Conservation (phyloP, 768 basidiomycete genomes). For the Boletus subcaerulescens region DNA sequence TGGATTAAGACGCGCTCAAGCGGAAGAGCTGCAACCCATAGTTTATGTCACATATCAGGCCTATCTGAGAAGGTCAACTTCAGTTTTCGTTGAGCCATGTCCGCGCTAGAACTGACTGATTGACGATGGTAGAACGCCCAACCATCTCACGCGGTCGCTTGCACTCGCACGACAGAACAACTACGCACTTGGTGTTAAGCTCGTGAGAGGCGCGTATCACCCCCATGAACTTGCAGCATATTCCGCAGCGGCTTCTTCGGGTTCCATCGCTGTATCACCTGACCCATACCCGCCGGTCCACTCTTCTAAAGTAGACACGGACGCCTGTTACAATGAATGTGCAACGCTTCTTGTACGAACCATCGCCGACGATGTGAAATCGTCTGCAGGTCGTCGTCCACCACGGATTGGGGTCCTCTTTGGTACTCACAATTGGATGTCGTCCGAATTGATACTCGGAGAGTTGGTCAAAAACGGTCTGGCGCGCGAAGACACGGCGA, state of each 20-base stretch:
- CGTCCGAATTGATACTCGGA: slow-evolving; percentile 57
- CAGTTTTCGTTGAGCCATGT: neutral
- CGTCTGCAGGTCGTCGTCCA: slow-evolving; percentile 7
- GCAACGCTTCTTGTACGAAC: slow-evolving; percentile 52
- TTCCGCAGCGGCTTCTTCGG: slow-evolving; percentile 19
- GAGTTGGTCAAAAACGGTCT: slow-evolving; percentile 58
- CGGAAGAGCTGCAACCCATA: slow-evolving; percentile 56
- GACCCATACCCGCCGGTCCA: slow-evolving; percentile 67
- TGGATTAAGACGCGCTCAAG: neutral
- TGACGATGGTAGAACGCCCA: slow-evolving; percentile 49
- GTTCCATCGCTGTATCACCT: slow-evolving; percentile 48
- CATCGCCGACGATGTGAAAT: slow-evolving; percentile 50
- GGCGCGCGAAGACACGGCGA: slow-evolving; percentile 21
- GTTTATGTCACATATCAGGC: slow-evolving; percentile 89
- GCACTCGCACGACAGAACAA: slow-evolving; percentile 59
- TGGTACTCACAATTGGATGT: slow-evolving; percentile 83
- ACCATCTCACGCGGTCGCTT: slow-evolving; percentile 64
- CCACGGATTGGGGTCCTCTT: slow-evolving; percentile 64
- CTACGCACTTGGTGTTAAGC: slow-evolving; percentile 84
- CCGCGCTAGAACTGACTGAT: neutral
- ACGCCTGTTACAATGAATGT: slow-evolving; percentile 67
- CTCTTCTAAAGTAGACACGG: slow-evolving; percentile 65
- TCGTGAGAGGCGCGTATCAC: slow-evolving; percentile 93
- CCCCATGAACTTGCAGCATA: slow-evolving; percentile 62
- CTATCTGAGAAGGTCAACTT: slow-evolving; percentile 67